Evolutionary conservation across 2,329 filamentous ascomycete species (phyloP), one percentile per base, ranked within the genome.

Genomic region (Leptographium radiaticola): DNA sequence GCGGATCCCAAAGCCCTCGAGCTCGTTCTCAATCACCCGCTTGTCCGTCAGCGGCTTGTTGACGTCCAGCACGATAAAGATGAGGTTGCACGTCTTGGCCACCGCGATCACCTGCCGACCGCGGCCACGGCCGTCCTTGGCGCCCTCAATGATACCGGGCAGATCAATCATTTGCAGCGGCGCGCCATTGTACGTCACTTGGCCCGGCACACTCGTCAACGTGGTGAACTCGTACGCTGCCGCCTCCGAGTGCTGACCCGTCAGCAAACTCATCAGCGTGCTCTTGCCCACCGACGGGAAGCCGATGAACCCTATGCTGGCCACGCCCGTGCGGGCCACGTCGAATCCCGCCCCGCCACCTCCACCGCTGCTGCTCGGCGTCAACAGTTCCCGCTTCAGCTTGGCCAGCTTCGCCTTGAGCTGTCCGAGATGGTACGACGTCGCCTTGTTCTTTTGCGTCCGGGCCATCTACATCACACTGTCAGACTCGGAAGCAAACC

Each of bases 191-290:
- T 97, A 97, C 62, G 86, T 73, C 58, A 98, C 89, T 73, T 97
- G 93, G 53, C 93, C 93, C 44, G 93, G 93, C 49, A 98, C 93
- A 47, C 91, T 96, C 39, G 93, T 98, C 68, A 98, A 77, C 53
- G 93, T 98, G 60, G 93, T 98, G 75, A 98, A 98, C 68, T 98
- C 93, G 71, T 98, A 98, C 52, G 91, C 93, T 18, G 93, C 93
- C 54, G 83, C 91, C 76, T 98, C 93, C 2, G 91, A 97, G 68
- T 98, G 91, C 71, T 96, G 91, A 52, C 93, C 93, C 45, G 93
- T 98, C 67, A 98, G 73, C 65, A 76, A 83, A 67, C 84, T 95
- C 90, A 98, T 96, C 63, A 98, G 76, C 51, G 93, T 98, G 79
- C 89, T 95, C 74, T 98, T 98, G 58, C 93, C 93, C 58, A 98